Base-by-base conservation (phyloP, 768 basidiomycete species). In the Serendipita sp. region DNA sequence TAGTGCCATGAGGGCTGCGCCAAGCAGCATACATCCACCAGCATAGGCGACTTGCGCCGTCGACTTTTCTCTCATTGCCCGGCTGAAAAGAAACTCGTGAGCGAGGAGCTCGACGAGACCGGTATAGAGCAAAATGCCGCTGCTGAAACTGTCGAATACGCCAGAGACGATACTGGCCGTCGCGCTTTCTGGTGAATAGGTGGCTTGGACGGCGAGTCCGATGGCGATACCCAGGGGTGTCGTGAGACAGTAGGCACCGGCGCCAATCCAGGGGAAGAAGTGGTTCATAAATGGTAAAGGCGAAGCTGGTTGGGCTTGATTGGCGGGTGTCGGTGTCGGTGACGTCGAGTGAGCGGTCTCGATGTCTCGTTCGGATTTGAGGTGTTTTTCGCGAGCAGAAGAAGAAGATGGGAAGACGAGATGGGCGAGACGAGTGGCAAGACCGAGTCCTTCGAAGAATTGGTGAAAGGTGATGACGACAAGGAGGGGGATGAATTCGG, bases 1-100 rank as follows among this genome's bases (percentile, higher is more conserved):
- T 8, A 96, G 78, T 0, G 92, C 84, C 94, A 97, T 97, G n/a
- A 96, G 63, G 0, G 79, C 92, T 30, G 85, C 86, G 8, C 94
- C 94, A 7, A 85, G 66, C n/a, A 86, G 68, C 85, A 96, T 91
- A 69, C 83, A 86, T n/a, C 75, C 73, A 66, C 92, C 67, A 4
- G 89, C 85, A 68, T 89, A 95, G 0, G 78, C 74, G n/a, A 95
- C 74, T 70, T 83, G 83, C 32, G 73, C 70, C 63, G 81, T 83
- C 3, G 84, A 83, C 3, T 81, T 81, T n/a, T 81, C 78, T 73
- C 86, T 83, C 86, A 93, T 90, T 65, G 89, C 82, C 66, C 85
- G 83, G 77, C 84, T 92, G 76, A 95, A 92, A 45, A 98, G 71
- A 75, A 98, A 96, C 71, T 97, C 95, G 72, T 96, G 94, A 1